Conservation (phyloP, 352 stramenopile species). For the Phytophthora pluvialis region DNA sequence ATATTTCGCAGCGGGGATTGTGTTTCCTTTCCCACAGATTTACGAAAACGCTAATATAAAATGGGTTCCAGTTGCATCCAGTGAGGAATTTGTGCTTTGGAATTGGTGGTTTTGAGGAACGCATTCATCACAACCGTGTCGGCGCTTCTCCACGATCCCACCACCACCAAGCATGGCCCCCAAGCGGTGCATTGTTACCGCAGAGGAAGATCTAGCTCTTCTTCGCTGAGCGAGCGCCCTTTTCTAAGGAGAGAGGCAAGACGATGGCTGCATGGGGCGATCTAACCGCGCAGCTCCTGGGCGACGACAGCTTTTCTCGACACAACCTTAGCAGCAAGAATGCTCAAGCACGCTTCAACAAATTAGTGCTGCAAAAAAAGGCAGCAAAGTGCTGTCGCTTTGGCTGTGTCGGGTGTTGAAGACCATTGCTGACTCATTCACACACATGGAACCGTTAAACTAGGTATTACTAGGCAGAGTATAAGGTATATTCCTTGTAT, state of each 20-base stretch:
- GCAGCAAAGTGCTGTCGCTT: slow-evolving; percentile 1
- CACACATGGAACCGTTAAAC: too few species aligned
- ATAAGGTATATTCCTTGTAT: too few species aligned
- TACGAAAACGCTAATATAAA: neutral
- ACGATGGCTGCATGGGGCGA: slow-evolving; percentile 12
- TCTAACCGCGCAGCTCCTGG: slow-evolving; percentile 5
- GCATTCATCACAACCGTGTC: neutral
- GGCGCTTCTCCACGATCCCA: neutral
- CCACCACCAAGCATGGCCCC: neutral
- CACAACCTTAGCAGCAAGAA: slow-evolving; percentile 20
- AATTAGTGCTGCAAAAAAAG: slow-evolving; percentile 9
- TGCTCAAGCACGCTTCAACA: slow-evolving; percentile 12
- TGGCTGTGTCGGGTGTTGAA: slow-evolving; percentile 6
- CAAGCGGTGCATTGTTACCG: slow-evolving; percentile 10
- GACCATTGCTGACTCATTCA: neutral
- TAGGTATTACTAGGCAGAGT: too few species aligned
- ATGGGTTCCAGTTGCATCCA: neutral
- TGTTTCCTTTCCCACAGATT: neutral
- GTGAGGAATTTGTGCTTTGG: slow-evolving; percentile 2
- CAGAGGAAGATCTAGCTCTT: slow-evolving; percentile 10
- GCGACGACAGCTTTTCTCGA: slow-evolving; percentile 6
- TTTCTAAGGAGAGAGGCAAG: slow-evolving; percentile 18
- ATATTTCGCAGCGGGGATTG: neutral
- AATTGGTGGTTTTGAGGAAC: slow-evolving; percentile 12
- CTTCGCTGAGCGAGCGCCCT: slow-evolving; percentile 4